A percentile compares a stretch with the other conserved stretches of the same genome.
These are phyloP conservation scores for Beauveria sp. DNA, from an alignment of 2,329 filamentous ascomycete species.

Conservation along the genomic window DNA sequence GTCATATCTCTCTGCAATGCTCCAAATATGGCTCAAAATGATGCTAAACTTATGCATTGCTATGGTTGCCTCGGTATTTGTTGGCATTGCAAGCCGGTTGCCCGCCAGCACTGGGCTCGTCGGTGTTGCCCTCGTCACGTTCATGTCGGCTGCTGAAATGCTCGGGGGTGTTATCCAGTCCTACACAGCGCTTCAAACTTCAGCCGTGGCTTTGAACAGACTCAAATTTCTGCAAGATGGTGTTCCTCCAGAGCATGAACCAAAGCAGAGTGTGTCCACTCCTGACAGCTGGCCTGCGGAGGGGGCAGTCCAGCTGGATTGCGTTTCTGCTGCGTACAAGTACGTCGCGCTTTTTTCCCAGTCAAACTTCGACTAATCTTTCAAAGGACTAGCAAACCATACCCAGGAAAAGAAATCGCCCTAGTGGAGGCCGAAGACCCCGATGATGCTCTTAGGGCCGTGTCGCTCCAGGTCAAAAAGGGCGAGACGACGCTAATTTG, in stretches of 20 bases:
- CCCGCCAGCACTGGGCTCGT: conserved; percentile 3
- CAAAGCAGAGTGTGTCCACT: neutral
- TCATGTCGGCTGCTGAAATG: conserved; percentile 3
- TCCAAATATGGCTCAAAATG: neutral
- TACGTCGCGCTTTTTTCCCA: neutral
- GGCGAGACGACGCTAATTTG: neutral
- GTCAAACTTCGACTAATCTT: neutral
- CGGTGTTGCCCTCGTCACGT: neutral
- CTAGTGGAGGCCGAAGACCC: neutral
- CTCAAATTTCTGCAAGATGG: neutral
- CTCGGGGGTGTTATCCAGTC: neutral
- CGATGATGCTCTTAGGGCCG: neutral
- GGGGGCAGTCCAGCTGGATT: neutral
- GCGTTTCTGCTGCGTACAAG: neutral
- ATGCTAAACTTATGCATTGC: conserved; percentile 5
- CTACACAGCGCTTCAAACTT: neutral
- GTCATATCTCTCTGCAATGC: neutral
- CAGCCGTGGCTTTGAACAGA: neutral
- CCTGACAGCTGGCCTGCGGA: neutral
- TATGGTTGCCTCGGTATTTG: conserved; percentile 2
- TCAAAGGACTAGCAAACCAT: neutral
- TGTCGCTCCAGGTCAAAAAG: neutral
- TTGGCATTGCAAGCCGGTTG: conserved; percentile 2
- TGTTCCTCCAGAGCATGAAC: neutral
- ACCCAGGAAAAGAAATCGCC: neutral